phyloP scores from a whole-genome alignment of 2,329 filamentous ascomycete genomes.

The Calonectria pseudoreteaudii region DNA sequence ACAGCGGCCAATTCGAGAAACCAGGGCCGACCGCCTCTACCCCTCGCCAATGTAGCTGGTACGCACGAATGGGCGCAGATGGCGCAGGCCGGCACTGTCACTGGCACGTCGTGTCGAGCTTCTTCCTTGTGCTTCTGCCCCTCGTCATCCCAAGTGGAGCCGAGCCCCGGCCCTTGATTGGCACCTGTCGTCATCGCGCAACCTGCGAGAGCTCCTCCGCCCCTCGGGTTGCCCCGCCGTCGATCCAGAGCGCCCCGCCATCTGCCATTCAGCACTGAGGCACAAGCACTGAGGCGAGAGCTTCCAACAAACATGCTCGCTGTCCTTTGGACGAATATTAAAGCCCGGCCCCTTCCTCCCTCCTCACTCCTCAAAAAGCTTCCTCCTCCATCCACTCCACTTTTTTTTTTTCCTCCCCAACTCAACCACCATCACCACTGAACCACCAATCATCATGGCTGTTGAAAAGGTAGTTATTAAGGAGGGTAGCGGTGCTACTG shows the following conservation, averaged over 20 bases:
- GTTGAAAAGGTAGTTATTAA: slow-evolving; percentile 76
- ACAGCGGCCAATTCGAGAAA: slow-evolving; percentile 13
- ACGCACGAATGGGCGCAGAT: not conserved
- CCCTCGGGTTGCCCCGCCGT: slow-evolving; percentile 39
- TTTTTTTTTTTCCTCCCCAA: slow-evolving; percentile 14
- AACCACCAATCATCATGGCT: slow-evolving; percentile 67
- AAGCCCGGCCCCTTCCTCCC: slow-evolving; percentile 22
- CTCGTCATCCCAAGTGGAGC: slow-evolving; percentile 43
- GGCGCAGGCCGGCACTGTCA: not conserved
- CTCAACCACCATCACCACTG: slow-evolving; percentile 29
- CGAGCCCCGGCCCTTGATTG: slow-evolving; percentile 35
- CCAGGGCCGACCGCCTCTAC: not conserved
- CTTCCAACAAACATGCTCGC: slow-evolving; percentile 29
- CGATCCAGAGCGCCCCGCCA: slow-evolving; percentile 45
- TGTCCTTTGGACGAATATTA: slow-evolving; percentile 16
- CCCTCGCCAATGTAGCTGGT: not conserved
- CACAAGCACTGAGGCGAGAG: slow-evolving; percentile 12
- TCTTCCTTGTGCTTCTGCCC: slow-evolving; percentile 42
- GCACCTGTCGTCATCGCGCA: slow-evolving; percentile 38
- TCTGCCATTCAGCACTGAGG: slow-evolving; percentile 32
- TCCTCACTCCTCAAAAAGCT: not conserved
- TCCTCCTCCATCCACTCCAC: slow-evolving; percentile 25
- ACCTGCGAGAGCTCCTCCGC: slow-evolving; percentile 20
- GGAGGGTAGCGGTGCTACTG: slow-evolving; percentile 72
- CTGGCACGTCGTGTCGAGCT: slow-evolving; percentile 19